Evolutionary conservation across 1,139 yeast genomes (phyloP).

Genomic region (Saccharomyces hybrid): DNA sequence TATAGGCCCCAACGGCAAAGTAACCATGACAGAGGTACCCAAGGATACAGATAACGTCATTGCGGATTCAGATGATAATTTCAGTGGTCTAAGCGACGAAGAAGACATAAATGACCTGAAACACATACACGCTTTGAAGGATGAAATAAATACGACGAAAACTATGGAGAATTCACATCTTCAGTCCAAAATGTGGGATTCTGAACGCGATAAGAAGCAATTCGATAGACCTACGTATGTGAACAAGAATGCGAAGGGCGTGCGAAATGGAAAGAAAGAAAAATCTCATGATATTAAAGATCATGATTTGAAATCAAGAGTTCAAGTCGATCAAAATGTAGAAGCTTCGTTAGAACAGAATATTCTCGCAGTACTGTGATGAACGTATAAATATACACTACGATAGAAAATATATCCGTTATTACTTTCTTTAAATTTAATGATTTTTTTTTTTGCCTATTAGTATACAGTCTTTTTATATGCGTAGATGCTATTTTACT

Average conservation of each 20-base stretch:
- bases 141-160: slow-evolving; percentile 31
- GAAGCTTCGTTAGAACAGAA: slow-evolving; percentile 20
- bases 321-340: slow-evolving; percentile 18
- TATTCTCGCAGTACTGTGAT: slow-evolving; percentile 19
- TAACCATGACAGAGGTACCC: slow-evolving; percentile 23
- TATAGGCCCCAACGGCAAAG: slow-evolving; percentile 68
- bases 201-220: slow-evolving; percentile 41
- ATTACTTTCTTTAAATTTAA: background rate
- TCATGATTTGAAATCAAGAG: slow-evolving; percentile 13
- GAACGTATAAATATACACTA: background rate
- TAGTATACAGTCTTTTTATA: background rate
- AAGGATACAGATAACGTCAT: slow-evolving; percentile 15
- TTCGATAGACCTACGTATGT: slow-evolving; percentile 37
- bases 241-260: slow-evolving; percentile 9
- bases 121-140: slow-evolving; percentile 33
- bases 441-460: background rate
- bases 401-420: background rate
- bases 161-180: slow-evolving; percentile 27
- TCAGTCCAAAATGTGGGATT: slow-evolving; percentile 48
- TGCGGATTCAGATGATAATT: slow-evolving; percentile 25
- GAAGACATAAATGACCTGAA: slow-evolving; percentile 25
- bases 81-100: slow-evolving; percentile 26
- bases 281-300: background rate
- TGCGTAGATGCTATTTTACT: background rate
- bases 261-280: background rate